These are phyloP conservation scores for Clarireedia homoeocarpa DNA, from an alignment of 2,329 filamentous ascomycete species.

Conservation along the genomic window DNA sequence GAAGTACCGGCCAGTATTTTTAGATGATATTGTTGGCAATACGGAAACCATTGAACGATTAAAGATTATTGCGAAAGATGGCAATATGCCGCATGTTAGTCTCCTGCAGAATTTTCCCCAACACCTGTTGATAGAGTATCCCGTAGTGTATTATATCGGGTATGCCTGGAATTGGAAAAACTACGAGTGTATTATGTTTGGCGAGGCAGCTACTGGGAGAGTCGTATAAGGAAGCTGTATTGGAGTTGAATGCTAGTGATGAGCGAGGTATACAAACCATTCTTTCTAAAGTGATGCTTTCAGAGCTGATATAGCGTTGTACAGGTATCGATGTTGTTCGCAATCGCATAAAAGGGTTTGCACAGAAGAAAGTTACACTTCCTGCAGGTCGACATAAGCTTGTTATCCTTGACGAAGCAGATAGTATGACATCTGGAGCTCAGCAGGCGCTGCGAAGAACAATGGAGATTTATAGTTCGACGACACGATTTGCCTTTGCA, in stretches of 20 bases:
- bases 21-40: constrained; percentile 96
- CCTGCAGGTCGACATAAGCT: constrained; percentile 88
- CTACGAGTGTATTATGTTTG: constrained; percentile 87
- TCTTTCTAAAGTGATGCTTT: no score
- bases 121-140: no score
- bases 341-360: constrained; percentile 96
- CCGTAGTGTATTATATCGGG: constrained; percentile 99
- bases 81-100: constrained; percentile 98
- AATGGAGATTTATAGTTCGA: constrained; percentile 98
- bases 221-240: constrained; percentile 91
- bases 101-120: no score
- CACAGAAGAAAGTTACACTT: constrained; percentile 96
- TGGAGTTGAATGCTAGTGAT: constrained; percentile 94
- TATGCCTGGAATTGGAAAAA: constrained; percentile 98
- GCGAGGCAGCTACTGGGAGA: constrained; percentile 87
- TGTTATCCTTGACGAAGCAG: constrained; percentile 94
- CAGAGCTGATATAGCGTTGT: neutral
- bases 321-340: constrained; percentile 91
- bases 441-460: constrained; percentile 91
- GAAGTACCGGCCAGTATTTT: constrained; percentile 90
- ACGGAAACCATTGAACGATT: constrained; percentile 94
- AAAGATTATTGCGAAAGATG: constrained; percentile 97
- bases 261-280: constrained; percentile 57
- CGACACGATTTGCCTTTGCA: constrained; percentile 93
- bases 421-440: constrained; percentile 95